Evolutionary conservation across 352 stramenopile species (phyloP).

Genomic region (Phytophthora sojae): DNA sequence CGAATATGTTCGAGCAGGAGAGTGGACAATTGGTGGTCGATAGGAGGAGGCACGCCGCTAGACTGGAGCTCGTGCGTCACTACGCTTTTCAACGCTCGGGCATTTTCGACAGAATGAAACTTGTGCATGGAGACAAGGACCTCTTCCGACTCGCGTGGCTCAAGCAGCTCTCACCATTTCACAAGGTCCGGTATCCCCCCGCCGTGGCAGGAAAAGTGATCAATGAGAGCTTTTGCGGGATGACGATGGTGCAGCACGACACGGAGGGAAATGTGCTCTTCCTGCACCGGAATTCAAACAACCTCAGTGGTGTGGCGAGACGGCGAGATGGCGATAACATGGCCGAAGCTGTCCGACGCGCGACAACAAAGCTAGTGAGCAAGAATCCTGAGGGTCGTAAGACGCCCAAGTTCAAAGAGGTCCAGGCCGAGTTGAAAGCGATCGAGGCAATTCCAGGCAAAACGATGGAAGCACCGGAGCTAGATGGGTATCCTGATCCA

Average conservation of each 20-base stretch:
- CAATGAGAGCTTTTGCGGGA: conserved; percentile 47
- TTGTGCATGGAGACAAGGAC: conserved; percentile 63
- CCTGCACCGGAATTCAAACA: conserved; percentile 58
- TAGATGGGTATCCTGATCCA: conserved; percentile 45
- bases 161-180: conserved; percentile 47
- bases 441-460: conserved; percentile 7
- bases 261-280: conserved; percentile 45
- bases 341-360: conserved; percentile 20
- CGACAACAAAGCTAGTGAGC: conserved; percentile 17
- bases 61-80: conserved; percentile 45
- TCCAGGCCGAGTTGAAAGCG: conserved; percentile 24
- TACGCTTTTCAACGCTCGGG: conserved; percentile 40
- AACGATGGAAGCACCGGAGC: not conserved
- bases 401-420: conserved; percentile 33
- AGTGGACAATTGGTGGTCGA: conserved; percentile 63
- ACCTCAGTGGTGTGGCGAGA: conserved; percentile 26
- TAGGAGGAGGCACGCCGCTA: conserved; percentile 24
- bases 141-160: conserved; percentile 63
- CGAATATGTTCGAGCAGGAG: conserved; percentile 73
- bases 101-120: conserved; percentile 37
- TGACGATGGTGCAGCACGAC: conserved; percentile 57
- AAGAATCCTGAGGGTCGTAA: conserved; percentile 23
- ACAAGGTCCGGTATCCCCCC: conserved; percentile 46
- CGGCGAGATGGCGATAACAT: not conserved
- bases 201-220: conserved; percentile 46